Conservation (phyloP, 2,329 filamentous ascomycete genomes). For the Alternaria conjuncta region DNA sequence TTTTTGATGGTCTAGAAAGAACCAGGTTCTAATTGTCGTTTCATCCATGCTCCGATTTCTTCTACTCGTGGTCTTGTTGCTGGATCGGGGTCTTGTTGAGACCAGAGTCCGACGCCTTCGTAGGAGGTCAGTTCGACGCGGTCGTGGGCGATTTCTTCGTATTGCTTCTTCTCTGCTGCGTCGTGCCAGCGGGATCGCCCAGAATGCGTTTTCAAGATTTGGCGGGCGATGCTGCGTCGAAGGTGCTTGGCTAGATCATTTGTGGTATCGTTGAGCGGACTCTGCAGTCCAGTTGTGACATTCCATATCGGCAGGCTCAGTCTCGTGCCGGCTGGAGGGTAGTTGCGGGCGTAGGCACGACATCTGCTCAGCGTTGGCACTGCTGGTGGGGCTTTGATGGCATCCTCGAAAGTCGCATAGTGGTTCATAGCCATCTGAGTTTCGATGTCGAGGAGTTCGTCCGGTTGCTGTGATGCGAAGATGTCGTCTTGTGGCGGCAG, state of each 20-base stretch:
- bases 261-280: conserved; percentile 50
- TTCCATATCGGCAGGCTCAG: conserved; percentile 52
- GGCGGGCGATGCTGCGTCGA: conserved; percentile 48
- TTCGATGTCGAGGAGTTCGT: conserved; percentile 39
- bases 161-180: conserved; percentile 33
- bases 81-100: conserved; percentile 10
- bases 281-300: conserved; percentile 48
- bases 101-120: conserved; percentile 37
- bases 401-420: conserved; percentile 28
- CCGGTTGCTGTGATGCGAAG: conserved; percentile 34
- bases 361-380: conserved; percentile 35
- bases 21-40: conserved; percentile 18
- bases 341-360: conserved; percentile 48
- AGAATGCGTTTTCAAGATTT: conserved; percentile 31
- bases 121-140: conserved; percentile 23
- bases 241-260: conserved; percentile 51
- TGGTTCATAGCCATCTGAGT: conserved; percentile 38
- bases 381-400: conserved; percentile 10
- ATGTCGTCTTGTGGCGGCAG: conserved; percentile 33
- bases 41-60: conserved; percentile 38
- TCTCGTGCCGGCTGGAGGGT: conserved; percentile 50
- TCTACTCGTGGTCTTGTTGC: conserved; percentile 21
- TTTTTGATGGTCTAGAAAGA: neutral
- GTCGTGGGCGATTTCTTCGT: conserved; percentile 33
- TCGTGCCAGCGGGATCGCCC: conserved; percentile 34